Conservation (phyloP, 2,329 filamentous ascomycete genomes). For the Leptographium flavum region DNA sequence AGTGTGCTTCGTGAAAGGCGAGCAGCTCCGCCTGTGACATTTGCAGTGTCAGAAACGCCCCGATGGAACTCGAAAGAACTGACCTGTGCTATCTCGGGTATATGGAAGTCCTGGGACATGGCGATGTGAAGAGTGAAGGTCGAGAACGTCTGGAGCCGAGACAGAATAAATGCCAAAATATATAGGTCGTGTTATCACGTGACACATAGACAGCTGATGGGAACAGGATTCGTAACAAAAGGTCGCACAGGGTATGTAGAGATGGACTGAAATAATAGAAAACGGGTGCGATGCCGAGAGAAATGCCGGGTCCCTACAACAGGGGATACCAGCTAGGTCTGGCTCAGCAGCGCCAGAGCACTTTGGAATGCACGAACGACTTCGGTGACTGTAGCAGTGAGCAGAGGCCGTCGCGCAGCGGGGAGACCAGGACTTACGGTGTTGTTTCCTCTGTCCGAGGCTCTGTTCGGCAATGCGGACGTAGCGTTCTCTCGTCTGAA, state of each 20-base stretch:
- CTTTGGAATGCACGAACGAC: conserved; percentile 50
- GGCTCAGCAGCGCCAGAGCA: conserved; percentile 40
- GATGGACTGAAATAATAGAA: no score
- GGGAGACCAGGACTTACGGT: conserved; percentile 49
- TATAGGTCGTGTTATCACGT: no score
- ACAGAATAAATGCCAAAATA: no score
- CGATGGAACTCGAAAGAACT: conserved; percentile 1
- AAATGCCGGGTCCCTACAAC: no score
- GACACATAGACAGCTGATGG: no score
- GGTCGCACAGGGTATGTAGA: no score
- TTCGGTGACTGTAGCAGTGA: conserved; percentile 27
- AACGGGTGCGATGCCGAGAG: no score
- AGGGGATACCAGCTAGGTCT: conserved; percentile 11
- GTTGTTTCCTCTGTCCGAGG: conserved; percentile 60
- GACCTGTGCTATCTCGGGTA: conserved; percentile 25
- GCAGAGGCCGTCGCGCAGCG: not conserved
- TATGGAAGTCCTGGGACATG: not conserved
- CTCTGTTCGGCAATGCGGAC: conserved; percentile 61
- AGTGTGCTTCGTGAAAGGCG: conserved; percentile 46
- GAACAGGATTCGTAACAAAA: no score
- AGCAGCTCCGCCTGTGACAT: conserved; percentile 39
- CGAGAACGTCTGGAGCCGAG: not conserved
- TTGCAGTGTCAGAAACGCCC: not conserved
- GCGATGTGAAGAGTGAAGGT: conserved; percentile 1
- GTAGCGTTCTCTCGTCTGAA: conserved; percentile 65